These are phyloP conservation scores for Clarireedia monteithiana DNA, from an alignment of 2,329 filamentous ascomycete species.

Conservation along the genomic window DNA sequence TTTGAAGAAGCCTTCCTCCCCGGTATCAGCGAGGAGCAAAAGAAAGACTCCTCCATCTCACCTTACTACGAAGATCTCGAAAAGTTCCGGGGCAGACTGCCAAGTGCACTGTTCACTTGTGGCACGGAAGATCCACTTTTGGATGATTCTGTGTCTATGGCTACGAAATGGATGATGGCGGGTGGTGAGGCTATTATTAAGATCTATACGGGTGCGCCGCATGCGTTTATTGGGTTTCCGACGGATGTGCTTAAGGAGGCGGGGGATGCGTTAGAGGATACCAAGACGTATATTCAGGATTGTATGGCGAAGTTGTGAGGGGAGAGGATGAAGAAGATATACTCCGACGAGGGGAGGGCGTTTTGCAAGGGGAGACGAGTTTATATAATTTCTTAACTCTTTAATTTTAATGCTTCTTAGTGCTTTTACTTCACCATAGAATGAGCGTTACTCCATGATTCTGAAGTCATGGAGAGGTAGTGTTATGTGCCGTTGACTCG, in stretches of 20 bases:
- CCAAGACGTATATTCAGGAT: constrained; percentile 14
- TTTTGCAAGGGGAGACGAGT: too few species aligned
- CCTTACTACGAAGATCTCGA: constrained; percentile 42
- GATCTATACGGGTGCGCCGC: constrained; percentile 45
- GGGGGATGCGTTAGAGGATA: constrained; percentile 15
- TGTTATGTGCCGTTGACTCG: neutral
- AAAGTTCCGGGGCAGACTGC: constrained; percentile 32
- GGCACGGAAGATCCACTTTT: constrained; percentile 47
- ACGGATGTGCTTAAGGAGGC: constrained; percentile 14
- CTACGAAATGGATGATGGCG: constrained; percentile 43
- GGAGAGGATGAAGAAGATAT: neutral
- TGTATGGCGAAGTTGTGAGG: constrained; percentile 5
- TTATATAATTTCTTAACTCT: neutral
- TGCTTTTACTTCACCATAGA: too few species aligned
- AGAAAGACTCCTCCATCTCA: constrained; percentile 37
- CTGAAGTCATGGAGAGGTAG: too few species aligned
- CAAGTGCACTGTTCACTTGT: constrained; percentile 45
- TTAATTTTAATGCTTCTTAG: too few species aligned
- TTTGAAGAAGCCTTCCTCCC: constrained; percentile 41
- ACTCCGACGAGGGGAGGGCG: too few species aligned
- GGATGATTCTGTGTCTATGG: constrained; percentile 46
- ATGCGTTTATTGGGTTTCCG: constrained; percentile 37
- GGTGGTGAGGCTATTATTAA: constrained; percentile 44
- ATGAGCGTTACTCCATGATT: too few species aligned
- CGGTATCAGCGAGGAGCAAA: constrained; percentile 32